Evolutionary conservation across 345 rosid species (phyloP), one percentile per base, ranked within the genome.

Genomic region (Ceriops tagal): DNA sequence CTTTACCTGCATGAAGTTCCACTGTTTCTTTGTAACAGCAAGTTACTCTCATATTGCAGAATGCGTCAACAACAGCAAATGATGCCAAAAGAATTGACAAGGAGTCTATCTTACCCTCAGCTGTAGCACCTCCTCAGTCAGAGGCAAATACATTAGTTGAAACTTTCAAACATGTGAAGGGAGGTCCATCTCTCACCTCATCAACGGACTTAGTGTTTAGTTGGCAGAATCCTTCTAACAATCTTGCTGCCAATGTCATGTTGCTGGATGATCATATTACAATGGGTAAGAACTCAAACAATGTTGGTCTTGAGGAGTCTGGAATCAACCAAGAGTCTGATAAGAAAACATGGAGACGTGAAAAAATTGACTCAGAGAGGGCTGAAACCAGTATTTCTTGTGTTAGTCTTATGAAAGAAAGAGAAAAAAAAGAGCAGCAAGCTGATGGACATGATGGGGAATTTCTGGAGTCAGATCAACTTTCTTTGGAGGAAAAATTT

Each of bases 391-490:
- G 15, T 77, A 75, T 37, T 67, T 58, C 65, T 71, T 55, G 10
- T 58, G 64, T 27, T 71, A 68, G 46, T 77, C 70, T 46, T 55
- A 49, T 69, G 67, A 69, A 76, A 65, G 82, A 65, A 53, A 71
- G 28, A 71, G 86, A 78, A 58, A 77, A 75, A 73, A 82, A 58
- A 64, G 77, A 79, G 68, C 83, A 73, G 63, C 74, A 62, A 16
- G 78, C 78, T 70, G 67, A 70, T 9, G 86, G 78, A 63, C 73
- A 49, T 18, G 80, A 68, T 20, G 53, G 61, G 55, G 75, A 69
- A 26, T 51, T 75, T 22, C 30, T 63, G 2, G 59, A 62, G 65
- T 58, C 61, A 5, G 78, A 80, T 79, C 79, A 82, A 74, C 79
- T 75, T 64, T 68, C 72, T 74, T 71, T 73, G 6, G 83, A 79